These are phyloP conservation scores for Peronospora tabacina DNA, from an alignment of 352 stramenopile species.

Conservation along the genomic window DNA sequence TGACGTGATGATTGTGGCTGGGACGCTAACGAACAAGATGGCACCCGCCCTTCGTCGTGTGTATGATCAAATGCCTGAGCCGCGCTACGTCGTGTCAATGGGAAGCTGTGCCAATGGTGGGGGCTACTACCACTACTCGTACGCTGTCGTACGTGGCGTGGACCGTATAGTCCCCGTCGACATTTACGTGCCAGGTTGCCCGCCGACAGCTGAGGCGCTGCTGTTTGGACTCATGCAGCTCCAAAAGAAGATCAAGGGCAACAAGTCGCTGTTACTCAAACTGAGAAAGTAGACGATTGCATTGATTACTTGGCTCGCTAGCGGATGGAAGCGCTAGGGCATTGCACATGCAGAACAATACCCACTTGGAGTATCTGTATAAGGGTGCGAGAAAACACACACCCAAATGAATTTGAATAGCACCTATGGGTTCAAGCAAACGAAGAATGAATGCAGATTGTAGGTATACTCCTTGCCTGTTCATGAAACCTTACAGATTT, in stretches of 20 bases:
- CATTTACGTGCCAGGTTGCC: conserved; percentile 99
- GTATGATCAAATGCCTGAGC: conserved; percentile 99
- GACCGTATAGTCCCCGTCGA: conserved; percentile 97
- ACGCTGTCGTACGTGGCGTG: conserved; percentile 94
- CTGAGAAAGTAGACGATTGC: conserved; percentile 88
- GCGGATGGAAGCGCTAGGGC: conserved; percentile 13
- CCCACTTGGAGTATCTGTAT: conserved; percentile 8
- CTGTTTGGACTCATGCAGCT: conserved; percentile 98
- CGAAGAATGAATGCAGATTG: not conserved
- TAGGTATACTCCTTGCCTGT: conserved; percentile 6
- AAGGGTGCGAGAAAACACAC: conserved; percentile 16
- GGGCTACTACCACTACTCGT: conserved; percentile 94
- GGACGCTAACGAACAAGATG: conserved; percentile 99
- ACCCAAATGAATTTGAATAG: conserved; percentile 25
- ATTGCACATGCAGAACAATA: not conserved
- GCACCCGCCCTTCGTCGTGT: conserved; percentile 93
- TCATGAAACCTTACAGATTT: not conserved
- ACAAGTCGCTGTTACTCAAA: conserved; percentile 93
- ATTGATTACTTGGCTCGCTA: conserved; percentile 3
- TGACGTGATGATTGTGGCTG: conserved; percentile 99
- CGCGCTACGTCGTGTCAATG: conserved; percentile 98
- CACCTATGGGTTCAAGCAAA: not conserved
- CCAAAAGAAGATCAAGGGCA: conserved; percentile 99
- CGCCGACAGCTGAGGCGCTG: conserved; percentile 96
- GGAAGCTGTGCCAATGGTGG: conserved; percentile 97